Evolutionary conservation across 495 filamentous ascomycete species (phyloP), one percentile per base, ranked within the genome.

Genomic region (Penicillium simplicissimum): DNA sequence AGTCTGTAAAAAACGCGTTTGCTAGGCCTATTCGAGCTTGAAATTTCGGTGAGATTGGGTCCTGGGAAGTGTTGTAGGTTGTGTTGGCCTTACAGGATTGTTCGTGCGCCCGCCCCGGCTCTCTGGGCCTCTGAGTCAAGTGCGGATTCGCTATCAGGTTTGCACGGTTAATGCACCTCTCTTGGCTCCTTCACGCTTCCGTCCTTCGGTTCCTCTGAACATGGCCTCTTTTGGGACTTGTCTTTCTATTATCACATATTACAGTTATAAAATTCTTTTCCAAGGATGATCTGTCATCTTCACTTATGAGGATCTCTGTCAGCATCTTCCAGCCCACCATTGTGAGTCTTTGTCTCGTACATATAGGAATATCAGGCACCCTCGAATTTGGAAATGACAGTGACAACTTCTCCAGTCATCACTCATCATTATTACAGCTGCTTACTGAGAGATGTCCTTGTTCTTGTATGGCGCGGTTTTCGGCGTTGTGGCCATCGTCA

Each of bases 211-310:
- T 3, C 23, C 3, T 25, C 23, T 25, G 23, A 25, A 25, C 23
- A 25, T 25, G 23, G 23, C 23, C 23, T 25, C 23, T 25, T 25
- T 25, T 25, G 23, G 23, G 23, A 25, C 23, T 4, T 47, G 19
- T 21, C 42, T n/a, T 48, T 14, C 40, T 43, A n/a, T 43, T 43
- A 6, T 4, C 7, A 17, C 23, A 4, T 28, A 48, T 15, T 68
- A 0, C 17, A 8, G 8, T 35, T 54, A 14, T 31, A 4, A 42
- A 40, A 5, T 42, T 28, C 0, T 6, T 35, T 8, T 31, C 25
- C 14, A 34, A 14, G 23, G 10, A 36, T 58, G 43, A 58, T 58
- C 56, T 58, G 43, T 58, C 56, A 49, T 51, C 47, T 58, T 51
- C 43, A 8, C 43, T 35, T 38, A 9, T 28, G 14, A 49, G 33